Conservation (phyloP, 306 rosid genomes). For the Carpinus viminea region DNA sequence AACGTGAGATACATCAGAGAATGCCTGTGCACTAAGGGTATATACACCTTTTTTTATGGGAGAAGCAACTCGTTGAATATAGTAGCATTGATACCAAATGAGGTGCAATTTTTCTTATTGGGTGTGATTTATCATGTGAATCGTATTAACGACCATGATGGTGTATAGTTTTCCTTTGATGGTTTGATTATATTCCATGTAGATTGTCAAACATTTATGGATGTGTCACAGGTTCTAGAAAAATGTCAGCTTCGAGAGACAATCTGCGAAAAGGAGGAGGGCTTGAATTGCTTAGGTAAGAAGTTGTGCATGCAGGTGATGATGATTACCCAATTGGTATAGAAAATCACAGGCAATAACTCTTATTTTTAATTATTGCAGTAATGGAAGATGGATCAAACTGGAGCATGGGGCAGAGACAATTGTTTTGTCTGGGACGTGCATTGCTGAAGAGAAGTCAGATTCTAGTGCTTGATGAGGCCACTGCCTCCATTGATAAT, state of each 20-base stretch:
- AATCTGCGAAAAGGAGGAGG: slow-evolving; percentile 20
- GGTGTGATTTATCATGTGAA: too few species aligned
- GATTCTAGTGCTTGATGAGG: not conserved
- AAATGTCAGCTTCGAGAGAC: slow-evolving; percentile 33
- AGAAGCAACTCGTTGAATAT: too few species aligned
- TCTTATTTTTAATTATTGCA: too few species aligned
- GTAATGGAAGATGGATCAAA: slow-evolving; percentile 36
- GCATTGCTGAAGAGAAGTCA: slow-evolving; percentile 9
- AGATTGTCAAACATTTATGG: not conserved
- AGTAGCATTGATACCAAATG: too few species aligned
- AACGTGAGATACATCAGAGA: too few species aligned
- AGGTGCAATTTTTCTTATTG: too few species aligned
- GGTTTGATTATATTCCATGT: too few species aligned
- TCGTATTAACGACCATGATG: too few species aligned
- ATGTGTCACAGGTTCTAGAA: slow-evolving; percentile 22
- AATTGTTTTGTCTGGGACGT: slow-evolving; percentile 32
- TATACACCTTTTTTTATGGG: too few species aligned
- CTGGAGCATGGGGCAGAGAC: slow-evolving; percentile 39
- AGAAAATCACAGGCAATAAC: not conserved
- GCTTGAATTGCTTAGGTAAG: slow-evolving; percentile 35
- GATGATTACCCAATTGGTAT: not conserved
- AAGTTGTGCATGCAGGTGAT: not conserved
- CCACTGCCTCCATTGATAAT: not conserved
- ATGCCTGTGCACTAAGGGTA: too few species aligned
- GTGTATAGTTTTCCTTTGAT: too few species aligned